Percentiles rank a stretch among this genome's conserved stretches.
Evolutionary conservation across 129 eudicot species (phyloP).

Genomic region (Artemisia argyi): DNA sequence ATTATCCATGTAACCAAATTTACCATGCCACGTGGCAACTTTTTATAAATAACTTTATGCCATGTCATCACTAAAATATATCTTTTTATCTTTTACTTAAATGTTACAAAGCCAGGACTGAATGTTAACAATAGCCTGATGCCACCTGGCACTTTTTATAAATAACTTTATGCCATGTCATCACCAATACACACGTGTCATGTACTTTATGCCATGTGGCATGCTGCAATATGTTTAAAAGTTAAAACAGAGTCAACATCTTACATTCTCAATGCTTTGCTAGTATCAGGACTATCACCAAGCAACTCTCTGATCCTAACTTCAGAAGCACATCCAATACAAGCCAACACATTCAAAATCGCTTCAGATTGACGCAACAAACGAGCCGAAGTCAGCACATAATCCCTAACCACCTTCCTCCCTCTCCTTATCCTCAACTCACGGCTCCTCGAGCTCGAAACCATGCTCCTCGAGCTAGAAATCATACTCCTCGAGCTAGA

Average conservation of each 20-base stretch:
- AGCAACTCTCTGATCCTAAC: conserved; percentile 66
- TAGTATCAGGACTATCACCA: conserved; percentile 86
- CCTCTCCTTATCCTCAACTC: conserved; percentile 23
- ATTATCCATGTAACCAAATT: neutral
- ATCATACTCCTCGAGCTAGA: conserved; percentile 38
- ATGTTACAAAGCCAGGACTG: too few species aligned
- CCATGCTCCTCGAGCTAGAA: conserved; percentile 36
- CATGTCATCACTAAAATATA: too few species aligned
- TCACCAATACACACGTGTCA: conserved; percentile 19
- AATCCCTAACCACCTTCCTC: conserved; percentile 17
- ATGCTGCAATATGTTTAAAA: neutral
- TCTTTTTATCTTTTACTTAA: too few species aligned
- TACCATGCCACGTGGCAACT: too few species aligned
- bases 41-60: too few species aligned
- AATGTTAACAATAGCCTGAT: too few species aligned
- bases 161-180: conserved; percentile 7
- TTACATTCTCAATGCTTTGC: conserved; percentile 84
- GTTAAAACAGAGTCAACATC: conserved; percentile 26
- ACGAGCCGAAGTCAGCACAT: conserved; percentile 32
- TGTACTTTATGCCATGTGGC: conserved; percentile 15
- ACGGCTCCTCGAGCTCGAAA: conserved; percentile 34
- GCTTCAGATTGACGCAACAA: conserved; percentile 59
- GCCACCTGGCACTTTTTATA: too few species aligned
- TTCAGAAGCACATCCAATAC: conserved; percentile 51
- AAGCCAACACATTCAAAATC: conserved; percentile 49